Evolutionary conservation across 2,329 filamentous ascomycete genomes (phyloP), one percentile per base, ranked within the genome.

Genomic region (Fusarium hainanense): DNA sequence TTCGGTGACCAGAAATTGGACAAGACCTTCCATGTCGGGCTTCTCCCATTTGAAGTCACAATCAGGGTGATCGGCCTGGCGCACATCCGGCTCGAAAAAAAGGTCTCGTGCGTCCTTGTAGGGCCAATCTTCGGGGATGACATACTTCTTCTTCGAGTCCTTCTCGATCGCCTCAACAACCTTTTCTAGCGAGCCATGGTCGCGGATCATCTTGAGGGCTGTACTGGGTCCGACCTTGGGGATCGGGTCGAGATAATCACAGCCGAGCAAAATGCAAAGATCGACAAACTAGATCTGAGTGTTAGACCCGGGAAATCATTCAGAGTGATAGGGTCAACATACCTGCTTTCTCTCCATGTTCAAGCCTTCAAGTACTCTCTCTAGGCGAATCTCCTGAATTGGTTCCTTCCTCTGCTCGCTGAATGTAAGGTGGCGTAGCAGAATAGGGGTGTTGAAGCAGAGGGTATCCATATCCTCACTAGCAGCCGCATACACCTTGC

Each of bases 381-480:
- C 90, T 18, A 98, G 83, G 75, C 93, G 90, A 52, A 99, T 97
- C 80, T 99, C 96, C 76, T 97, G 94, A 73, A 99, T 98, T 0
- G 96, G 96, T 79, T 98, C 94, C 82, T 99, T 99, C 69, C 95
- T 88, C 83, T 97, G 94, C 84, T 99, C 96, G 77, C 93, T 97
- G 80, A 98, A 98, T 3, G 96, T 99, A 69, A 99, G 87, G 81
- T 99, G 94, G 51, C 96, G 88, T 69, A 99, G 83, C 48, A 99
- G 83, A 63, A 99, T 94, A 0, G 96, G 96, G 54, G 94, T 87
- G 76, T 98, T 90, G 80, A 99, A 99, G 76, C 95, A 98, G 58
- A 99, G 84, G 0, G 96, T 99, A 78, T 99, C 96, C 96, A 99
- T 99, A 82, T 99, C 96, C 82, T 99, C 96, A 70, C 93, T 97